These are phyloP conservation scores for Penicillium decumbens DNA, from an alignment of 2,329 filamentous ascomycete species.

Conservation along the genomic window DNA sequence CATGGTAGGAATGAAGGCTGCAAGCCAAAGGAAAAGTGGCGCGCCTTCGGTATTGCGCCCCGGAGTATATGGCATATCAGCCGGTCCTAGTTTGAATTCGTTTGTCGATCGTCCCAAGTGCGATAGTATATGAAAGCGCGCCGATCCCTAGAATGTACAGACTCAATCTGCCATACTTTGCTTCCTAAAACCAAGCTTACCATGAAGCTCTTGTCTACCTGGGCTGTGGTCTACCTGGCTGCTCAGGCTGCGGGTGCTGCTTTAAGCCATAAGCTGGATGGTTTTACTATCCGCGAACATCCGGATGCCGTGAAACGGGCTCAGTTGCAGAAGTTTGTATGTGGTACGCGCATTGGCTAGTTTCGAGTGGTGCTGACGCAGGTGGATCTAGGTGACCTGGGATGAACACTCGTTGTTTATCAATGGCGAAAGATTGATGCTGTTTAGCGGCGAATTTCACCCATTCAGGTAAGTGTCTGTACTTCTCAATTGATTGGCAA, in stretches of 20 bases:
- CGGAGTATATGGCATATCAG: slow-evolving; percentile 7
- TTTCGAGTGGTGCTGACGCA: neutral
- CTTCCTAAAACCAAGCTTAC: neutral
- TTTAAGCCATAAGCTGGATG: slow-evolving; percentile 48
- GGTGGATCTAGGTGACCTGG: slow-evolving; percentile 56
- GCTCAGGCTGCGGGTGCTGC: slow-evolving; percentile 46
- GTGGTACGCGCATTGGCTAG: slow-evolving; percentile 20
- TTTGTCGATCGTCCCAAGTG: slow-evolving; percentile 1
- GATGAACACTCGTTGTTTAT: slow-evolving; percentile 68
- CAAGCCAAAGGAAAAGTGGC: neutral
- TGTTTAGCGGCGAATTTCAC: slow-evolving; percentile 71
- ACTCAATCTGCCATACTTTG: neutral
- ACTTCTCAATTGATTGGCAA: neutral
- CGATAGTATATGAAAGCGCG: slow-evolving; percentile 17
- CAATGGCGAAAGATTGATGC: slow-evolving; percentile 63
- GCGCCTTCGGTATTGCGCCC: neutral
- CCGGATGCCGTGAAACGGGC: slow-evolving; percentile 43
- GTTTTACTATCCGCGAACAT: slow-evolving; percentile 44
- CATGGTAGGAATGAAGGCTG: neutral
- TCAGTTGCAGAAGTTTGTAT: slow-evolving; percentile 53
- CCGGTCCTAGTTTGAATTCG: slow-evolving; percentile 2
- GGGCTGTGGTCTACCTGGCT: slow-evolving; percentile 38
- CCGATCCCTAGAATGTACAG: slow-evolving; percentile 11
- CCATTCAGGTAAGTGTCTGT: slow-evolving; percentile 51
- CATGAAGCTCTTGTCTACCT: slow-evolving; percentile 40